Conservation (phyloP, 1,284 basidiomycete genomes). For the Ganoderma resinaceum region DNA sequence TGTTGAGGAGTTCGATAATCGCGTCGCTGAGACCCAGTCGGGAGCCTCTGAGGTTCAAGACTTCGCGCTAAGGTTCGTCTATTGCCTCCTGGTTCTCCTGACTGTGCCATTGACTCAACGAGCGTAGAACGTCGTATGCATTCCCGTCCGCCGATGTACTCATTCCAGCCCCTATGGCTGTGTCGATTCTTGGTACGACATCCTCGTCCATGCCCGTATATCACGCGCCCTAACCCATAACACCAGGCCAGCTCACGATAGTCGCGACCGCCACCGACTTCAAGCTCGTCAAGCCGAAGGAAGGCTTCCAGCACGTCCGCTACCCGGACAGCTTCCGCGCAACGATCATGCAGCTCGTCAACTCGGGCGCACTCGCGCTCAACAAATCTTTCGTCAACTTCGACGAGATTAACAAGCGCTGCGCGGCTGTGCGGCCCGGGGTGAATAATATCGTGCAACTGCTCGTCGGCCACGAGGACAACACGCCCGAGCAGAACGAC, state of each 20-base stretch:
- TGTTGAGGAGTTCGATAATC: constrained; percentile 9
- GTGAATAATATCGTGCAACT: constrained; percentile 24
- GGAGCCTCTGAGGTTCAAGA: constrained; percentile 20
- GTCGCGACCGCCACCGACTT: constrained; percentile 24
- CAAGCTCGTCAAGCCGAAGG: constrained; percentile 16
- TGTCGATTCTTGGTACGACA: constrained; percentile 14
- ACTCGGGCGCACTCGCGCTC: constrained; percentile 18
- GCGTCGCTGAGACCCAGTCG: constrained; percentile 13
- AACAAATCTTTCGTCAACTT: constrained; percentile 24
- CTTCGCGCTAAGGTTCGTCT: constrained; percentile 15
- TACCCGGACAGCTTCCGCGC: constrained; percentile 25
- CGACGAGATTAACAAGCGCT: constrained; percentile 24
- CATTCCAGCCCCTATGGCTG: constrained; percentile 21
- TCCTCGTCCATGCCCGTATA: not conserved
- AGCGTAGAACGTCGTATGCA: constrained; percentile 10
- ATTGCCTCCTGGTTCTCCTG: too few species aligned
- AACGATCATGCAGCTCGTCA: constrained; percentile 22
- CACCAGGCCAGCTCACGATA: constrained; percentile 18
- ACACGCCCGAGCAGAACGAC: constrained; percentile 22
- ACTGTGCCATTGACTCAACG: not conserved
- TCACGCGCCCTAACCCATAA: not conserved
- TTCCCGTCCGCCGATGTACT: constrained; percentile 22
- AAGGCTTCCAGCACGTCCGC: constrained; percentile 16
- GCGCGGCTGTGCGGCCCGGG: constrained; percentile 16
- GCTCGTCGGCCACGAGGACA: constrained; percentile 18